Conservation (phyloP, 2,329 filamentous ascomycete genomes). For the Paraphoma sp. region DNA sequence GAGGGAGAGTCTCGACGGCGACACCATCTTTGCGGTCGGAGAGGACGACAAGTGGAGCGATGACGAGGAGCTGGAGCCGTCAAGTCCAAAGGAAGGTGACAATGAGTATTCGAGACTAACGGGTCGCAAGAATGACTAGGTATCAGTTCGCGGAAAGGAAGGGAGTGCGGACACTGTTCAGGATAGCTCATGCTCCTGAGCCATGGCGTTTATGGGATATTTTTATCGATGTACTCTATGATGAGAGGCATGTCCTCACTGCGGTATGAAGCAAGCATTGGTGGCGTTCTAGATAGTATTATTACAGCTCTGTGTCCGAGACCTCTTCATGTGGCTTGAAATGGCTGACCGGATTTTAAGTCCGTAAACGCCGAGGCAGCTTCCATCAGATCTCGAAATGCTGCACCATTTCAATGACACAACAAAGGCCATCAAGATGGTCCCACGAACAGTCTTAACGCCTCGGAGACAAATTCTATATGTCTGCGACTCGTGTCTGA, state of each 20-base stretch:
- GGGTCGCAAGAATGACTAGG: conserved; percentile 41
- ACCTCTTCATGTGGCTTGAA: too few relatives aligned
- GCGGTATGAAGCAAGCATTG: conserved; percentile 8
- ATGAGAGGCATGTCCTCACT: not conserved
- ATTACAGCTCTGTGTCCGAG: too few relatives aligned
- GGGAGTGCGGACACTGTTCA: conserved; percentile 4
- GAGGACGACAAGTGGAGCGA: conserved; percentile 86
- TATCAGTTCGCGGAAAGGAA: conserved; percentile 3
- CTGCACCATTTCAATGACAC: not conserved
- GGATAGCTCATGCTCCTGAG: conserved; percentile 6
- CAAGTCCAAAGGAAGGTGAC: conserved; percentile 51
- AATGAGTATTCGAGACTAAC: conserved; percentile 43
- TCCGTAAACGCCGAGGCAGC: conserved; percentile 24
- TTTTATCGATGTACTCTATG: conserved; percentile 10
- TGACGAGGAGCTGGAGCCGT: conserved; percentile 63
- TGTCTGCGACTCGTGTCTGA: conserved; percentile 31
- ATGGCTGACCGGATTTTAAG: conserved; percentile 6
- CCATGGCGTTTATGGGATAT: conserved; percentile 17
- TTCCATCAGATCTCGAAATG: conserved; percentile 4
- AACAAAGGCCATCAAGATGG: conserved; percentile 16
- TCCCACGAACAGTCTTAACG: conserved; percentile 4
- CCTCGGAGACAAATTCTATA: conserved; percentile 9
- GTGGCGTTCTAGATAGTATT: conserved; percentile 6
- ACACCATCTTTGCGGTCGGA: conserved; percentile 95
- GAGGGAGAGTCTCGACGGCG: conserved; percentile 76